These are phyloP conservation scores for Carallia brachiata DNA, from an alignment of 345 rosid genomes.

Conservation along the genomic window DNA sequence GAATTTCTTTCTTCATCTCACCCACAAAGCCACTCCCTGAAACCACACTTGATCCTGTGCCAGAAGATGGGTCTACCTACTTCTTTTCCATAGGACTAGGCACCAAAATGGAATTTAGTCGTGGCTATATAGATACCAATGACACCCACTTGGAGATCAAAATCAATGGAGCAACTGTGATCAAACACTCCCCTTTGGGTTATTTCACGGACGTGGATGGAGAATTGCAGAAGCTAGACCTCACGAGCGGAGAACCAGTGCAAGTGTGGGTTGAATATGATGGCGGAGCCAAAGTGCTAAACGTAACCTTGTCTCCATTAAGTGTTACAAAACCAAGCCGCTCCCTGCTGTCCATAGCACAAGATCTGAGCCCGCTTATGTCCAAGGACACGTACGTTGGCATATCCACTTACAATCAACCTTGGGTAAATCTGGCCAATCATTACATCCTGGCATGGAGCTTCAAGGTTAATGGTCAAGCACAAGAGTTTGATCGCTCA, in stretches of 20 bases:
- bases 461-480: background rate
- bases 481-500: background rate
- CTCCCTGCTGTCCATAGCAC: background rate
- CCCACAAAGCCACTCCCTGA: background rate
- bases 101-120: too few relatives aligned
- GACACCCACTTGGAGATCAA: background rate
- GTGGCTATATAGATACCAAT: background rate
- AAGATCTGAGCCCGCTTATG: background rate
- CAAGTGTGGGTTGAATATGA: conserved; percentile 1
- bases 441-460: background rate
- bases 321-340: background rate
- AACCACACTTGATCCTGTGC: background rate
- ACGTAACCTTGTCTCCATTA: background rate
- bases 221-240: background rate
- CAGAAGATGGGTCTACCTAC: too few relatives aligned
- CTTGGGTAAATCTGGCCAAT: background rate
- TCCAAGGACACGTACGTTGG: background rate
- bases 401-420: background rate
- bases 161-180: background rate
- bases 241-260: background rate
- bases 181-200: background rate
- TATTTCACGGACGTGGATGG: background rate
- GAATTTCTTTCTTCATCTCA: background rate
- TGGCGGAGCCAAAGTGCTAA: background rate
- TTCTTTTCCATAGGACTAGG: too few relatives aligned